Base-by-base conservation (phyloP, 306 rosid genomes). In the Glycine tomentella region DNA sequence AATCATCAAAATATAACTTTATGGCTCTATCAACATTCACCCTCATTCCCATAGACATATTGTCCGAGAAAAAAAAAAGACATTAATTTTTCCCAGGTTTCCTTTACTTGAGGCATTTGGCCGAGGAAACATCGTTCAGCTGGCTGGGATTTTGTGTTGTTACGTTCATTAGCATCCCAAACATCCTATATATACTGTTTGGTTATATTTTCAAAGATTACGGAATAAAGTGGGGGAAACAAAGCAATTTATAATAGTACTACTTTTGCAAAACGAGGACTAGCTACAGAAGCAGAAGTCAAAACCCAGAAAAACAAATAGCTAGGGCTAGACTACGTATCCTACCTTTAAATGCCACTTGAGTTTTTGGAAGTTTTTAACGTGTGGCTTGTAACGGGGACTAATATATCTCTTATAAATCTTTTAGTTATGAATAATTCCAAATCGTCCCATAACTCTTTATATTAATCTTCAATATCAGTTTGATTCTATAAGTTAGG, bases 131-230 rank as follows among this genome's bases (percentile, higher is more conserved):
- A 16, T 56, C 33, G 61, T 55, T 15, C 57, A 14, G 8, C 9
- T 55, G 61, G 9, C 9, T 55, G 61, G 20, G 31, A 31, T 63
- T 36, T 63, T 63, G 46, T 11, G 46, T 13, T 63, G 16, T 10
- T 66, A 7, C 3, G 72, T n/a, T 38, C 72, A 34, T 65, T 65
- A 49, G 13, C 10, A 7, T 40, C 71, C 34, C 52, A 15, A 66
- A 42, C 16, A 46, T n/a, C 52, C 14, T n/a, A n/a, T n/a, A n/a
- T n/a, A n/a, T n/a, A n/a, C n/a, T 67, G 46, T 8, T 67, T 67
- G n/a, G 66, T 25, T 61, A 61, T 61, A 61, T 42, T 44, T 44
- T 68, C 36, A 68, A 68, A 44, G 36, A 44, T 8, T 15, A 68
- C 20, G 46, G 9, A 63, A 63, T 45, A 42, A 25, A 42, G 46